A percentile compares a stretch with the other conserved stretches of the same genome.
Evolutionary conservation across 768 basidiomycete genomes (phyloP).

Genomic region (Leccinum rimulosum): DNA sequence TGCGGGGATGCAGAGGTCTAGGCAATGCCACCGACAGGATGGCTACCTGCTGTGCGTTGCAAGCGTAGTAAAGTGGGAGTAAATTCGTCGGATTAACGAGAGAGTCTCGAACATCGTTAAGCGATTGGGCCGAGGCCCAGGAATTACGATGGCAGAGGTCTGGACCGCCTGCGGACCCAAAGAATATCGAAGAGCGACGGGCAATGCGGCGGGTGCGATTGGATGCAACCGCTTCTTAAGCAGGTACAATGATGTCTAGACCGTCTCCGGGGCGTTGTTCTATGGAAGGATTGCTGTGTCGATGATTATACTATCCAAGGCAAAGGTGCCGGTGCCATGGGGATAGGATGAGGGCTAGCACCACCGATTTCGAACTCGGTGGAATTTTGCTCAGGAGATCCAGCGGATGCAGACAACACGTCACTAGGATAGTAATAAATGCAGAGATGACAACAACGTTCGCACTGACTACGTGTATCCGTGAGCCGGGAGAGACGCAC

Average conservation of each 20-base stretch:
- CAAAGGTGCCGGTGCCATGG: not conserved
- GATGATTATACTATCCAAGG: no score
- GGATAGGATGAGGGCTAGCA: no score
- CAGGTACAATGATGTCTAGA: not conserved
- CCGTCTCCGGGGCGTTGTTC: not conserved
- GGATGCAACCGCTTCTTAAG: not conserved
- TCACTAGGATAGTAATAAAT: no score
- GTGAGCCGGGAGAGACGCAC: no score
- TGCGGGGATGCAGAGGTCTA: constrained; percentile 2
- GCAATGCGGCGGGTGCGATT: not conserved
- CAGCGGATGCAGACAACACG: no score
- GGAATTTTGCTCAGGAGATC: no score
- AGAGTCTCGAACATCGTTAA: constrained; percentile 9
- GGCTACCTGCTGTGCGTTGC: constrained; percentile 8
- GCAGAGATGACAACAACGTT: no score
- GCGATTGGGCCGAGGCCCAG: constrained; percentile 1
- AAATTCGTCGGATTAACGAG: not conserved
- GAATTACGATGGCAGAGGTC: not conserved
- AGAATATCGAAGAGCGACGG: not conserved
- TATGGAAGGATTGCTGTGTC: not conserved
- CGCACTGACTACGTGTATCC: no score
- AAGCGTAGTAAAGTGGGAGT: not conserved
- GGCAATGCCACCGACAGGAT: constrained; percentile 3
- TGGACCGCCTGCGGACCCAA: constrained; percentile 7
- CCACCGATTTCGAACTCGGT: no score